Evolutionary conservation across 192 early-diverging fungal genomes (phyloP), one percentile per base, ranked within the genome.

Genomic region (Podila minutissima): DNA sequence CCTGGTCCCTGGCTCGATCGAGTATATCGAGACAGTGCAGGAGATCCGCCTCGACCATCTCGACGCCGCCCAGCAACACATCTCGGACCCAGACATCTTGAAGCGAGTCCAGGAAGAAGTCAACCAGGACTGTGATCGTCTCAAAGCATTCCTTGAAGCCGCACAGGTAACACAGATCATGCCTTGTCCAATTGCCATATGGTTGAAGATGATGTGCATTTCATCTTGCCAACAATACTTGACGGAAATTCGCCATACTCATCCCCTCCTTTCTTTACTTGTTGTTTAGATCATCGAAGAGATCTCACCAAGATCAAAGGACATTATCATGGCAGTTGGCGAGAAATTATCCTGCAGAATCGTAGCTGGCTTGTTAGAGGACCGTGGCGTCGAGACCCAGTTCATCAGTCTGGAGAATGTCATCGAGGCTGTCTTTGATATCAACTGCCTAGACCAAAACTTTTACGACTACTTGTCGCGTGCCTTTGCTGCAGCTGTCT

Each of bases 341-440:
- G 98, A 99, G 85, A 97, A 94, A 74, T 87, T 99, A 12, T 93
- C 97, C 1, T 97, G 97, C 61, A 88, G 93, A 62, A 94, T 97
- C 59, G 95, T 98, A 24, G 88, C 96, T 4, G 92, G 93, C 5
- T 85, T 97, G 19, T 83, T 99, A 69, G 88, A 91, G 50, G 91
- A 93, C 13, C 84, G 92, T 86, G 96, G 95, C 10, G 85, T 98
- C 20, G 86, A 94, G 66, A 90, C 97, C 11, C 86, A 87, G 65
- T 98, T 94, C 85, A 88, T 99, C 53, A 94, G 93, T 75, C 86
- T 98, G 15, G 96, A 96, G 59, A 94, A 94, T 74, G 88, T 95
- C 41, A 89, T 98, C 68, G 91, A 92, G 41, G 84, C 91, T 50
- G 83, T 91, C 37, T 99, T 97, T 84, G 94, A 97, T 38, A 77